Evolutionary conservation across 2,329 filamentous ascomycete species (phyloP), one percentile per base, ranked within the genome.

Genomic region (Stagonosporopsis rhizophila): DNA sequence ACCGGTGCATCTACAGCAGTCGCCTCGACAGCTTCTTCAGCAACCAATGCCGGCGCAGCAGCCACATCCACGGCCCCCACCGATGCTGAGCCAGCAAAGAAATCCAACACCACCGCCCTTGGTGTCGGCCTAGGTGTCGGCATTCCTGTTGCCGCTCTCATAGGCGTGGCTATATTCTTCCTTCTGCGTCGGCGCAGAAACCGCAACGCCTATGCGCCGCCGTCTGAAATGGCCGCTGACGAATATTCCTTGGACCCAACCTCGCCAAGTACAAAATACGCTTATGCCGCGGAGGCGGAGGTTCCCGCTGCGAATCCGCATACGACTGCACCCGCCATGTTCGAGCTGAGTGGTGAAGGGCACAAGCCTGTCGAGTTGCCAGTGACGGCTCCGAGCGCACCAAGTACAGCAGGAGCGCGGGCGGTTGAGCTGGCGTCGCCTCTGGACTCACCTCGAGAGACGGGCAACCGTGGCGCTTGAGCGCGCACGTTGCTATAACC

Each of bases 81-180:
- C 35, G 22, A 41, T 11, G 34, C 35, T 25, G 37, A 42, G 30
- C 27, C 40, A 15, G 20, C 39, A 22, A 48, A 48, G 4, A 48
- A 48, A n/a, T 22, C 54, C 15, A 59, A 59, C 22, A 52, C 51
- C 12, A 55, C 51, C 17, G 56, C 56, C 38, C 52, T 59, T 2
- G 56, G 52, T n/a, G 47, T 47, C 20, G 56, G 56, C 8, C 44
- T 59, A 2, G 56, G 56, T 12, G 52, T 59, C 6, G 56, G 56
- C 27, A 56, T 59, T 15, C 52, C 52, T 19, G 44, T 44, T 22
- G 41, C 52, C 5, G 56, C 56, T 8, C 46, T 52, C 37, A 19
- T 59, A 23, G 42, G 23, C 17, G 52, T 42, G 7, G 52, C 38
- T 5, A 27, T 44, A 6, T 59, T 59, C 39, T 56, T 56, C 39